phyloP scores from a whole-genome alignment of 768 basidiomycete genomes.

The Brasilioporus rufonigricans region DNA sequence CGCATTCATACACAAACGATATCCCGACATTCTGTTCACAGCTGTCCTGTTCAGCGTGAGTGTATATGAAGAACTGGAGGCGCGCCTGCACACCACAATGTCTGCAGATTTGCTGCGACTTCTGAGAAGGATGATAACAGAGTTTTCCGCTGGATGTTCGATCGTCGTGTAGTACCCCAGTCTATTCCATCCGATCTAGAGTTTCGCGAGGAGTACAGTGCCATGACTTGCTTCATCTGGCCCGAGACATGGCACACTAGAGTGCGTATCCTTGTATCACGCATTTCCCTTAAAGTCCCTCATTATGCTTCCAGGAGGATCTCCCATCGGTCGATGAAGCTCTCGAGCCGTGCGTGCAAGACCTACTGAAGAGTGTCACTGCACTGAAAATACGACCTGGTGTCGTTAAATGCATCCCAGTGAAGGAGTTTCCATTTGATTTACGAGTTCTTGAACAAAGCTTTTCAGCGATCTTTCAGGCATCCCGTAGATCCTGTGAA shows the following conservation, averaged over 20 bases:
- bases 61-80: not conserved
- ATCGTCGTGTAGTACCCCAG: constrained; percentile 7
- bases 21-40: not conserved
- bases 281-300: not conserved
- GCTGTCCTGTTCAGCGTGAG: constrained; percentile 1
- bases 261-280: not conserved
- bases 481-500: constrained; percentile 7
- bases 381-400: not conserved
- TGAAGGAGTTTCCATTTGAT: constrained; percentile 2
- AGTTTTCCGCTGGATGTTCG: constrained; percentile 12
- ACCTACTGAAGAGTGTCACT: not conserved
- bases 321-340: constrained; percentile 10
- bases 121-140: not conserved
- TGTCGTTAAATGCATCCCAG: not conserved
- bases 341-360: constrained; percentile 6
- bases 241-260: constrained; percentile 5
- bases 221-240: constrained; percentile 9
- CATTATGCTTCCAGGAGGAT: not conserved
- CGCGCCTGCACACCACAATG: not conserved
- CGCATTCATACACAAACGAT: not conserved
- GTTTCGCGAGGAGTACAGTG: not conserved
- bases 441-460: constrained; percentile 3
- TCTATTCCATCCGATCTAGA: not conserved
- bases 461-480: constrained; percentile 12
- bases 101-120: constrained; percentile 6